phyloP scores from a whole-genome alignment of 176 grass and related monocot genomes.

The Ensete glaucum region DNA sequence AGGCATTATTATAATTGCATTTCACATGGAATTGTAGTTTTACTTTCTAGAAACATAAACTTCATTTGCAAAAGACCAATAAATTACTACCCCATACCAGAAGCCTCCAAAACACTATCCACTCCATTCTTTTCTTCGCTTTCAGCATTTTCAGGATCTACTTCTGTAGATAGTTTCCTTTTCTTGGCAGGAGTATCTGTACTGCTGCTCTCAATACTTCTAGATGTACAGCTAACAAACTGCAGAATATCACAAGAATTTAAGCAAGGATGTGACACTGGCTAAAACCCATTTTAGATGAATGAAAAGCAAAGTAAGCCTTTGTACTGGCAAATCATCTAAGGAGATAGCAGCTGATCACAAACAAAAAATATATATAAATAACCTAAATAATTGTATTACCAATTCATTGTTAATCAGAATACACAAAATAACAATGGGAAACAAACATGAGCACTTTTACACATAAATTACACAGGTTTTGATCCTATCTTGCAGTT shows the following conservation, averaged over 20 bases:
- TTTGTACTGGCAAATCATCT: no score
- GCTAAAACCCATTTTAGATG: background rate
- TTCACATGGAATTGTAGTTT: background rate
- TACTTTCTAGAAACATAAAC: conserved; percentile 8
- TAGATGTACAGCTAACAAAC: conserved; percentile 37
- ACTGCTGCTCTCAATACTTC: conserved; percentile 26
- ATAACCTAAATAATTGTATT: no score
- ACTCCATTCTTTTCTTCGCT: conserved; percentile 22
- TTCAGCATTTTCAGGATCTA: conserved; percentile 26
- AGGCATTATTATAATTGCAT: background rate
- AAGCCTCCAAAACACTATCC: conserved; percentile 22
- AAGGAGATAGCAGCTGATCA: no score
- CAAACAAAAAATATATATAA: no score
- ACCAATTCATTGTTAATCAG: no score
- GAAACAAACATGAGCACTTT: no score
- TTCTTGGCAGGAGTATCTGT: conserved; percentile 39
- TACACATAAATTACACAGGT: no score
- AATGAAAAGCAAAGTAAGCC: background rate
- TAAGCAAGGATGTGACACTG: background rate
- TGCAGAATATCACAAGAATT: conserved; percentile 20
- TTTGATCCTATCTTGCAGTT: no score
- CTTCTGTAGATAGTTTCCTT: conserved; percentile 55
- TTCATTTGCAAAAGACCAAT: conserved; percentile 19
- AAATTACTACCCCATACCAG: conserved; percentile 32
- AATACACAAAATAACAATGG: no score